Conservation (phyloP, 1,284 basidiomycete species). For the Melampsora medusae region DNA sequence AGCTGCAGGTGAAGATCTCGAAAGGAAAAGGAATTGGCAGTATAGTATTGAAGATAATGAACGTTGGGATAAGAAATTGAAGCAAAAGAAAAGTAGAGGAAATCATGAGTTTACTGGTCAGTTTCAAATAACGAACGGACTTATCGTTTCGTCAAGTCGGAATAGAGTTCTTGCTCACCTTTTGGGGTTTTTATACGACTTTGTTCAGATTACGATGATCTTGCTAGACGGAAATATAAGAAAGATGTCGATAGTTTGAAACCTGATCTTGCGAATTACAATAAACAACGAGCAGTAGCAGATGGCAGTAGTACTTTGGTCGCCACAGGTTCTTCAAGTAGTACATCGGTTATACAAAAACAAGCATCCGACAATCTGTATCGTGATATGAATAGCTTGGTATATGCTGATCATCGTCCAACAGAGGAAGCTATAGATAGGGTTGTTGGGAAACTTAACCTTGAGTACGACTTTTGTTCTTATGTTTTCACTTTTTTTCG, state of each 20-base stretch:
- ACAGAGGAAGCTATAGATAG: conserved; percentile 90
- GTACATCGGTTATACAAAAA: conserved; percentile 58
- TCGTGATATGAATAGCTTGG: conserved; percentile 80
- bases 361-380: conserved; percentile 69
- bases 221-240: conserved; percentile 82
- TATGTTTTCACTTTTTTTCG: conserved; percentile 1
- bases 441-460: conserved; percentile 85
- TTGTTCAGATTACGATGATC: conserved; percentile 75
- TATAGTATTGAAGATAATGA: conserved; percentile 94
- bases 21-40: conserved; percentile 82
- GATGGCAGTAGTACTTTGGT: conserved; percentile 38
- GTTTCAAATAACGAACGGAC: conserved; percentile 48
- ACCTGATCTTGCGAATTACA: conserved; percentile 79
- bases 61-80: conserved; percentile 82
- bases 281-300: conserved; percentile 66
- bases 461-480: conserved; percentile 68
- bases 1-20: conserved; percentile 71
- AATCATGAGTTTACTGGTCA: conserved; percentile 77
- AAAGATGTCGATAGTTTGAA: conserved; percentile 82
- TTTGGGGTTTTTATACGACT: not conserved
- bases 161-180: not conserved
- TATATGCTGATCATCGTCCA: conserved; percentile 82
- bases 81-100: conserved; percentile 69
- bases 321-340: conserved; percentile 50
- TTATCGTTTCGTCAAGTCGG: conserved; percentile 9